Evolutionary conservation across 148 eudicot species (phyloP).

Genomic region (Amaranthus hypochondriacus): DNA sequence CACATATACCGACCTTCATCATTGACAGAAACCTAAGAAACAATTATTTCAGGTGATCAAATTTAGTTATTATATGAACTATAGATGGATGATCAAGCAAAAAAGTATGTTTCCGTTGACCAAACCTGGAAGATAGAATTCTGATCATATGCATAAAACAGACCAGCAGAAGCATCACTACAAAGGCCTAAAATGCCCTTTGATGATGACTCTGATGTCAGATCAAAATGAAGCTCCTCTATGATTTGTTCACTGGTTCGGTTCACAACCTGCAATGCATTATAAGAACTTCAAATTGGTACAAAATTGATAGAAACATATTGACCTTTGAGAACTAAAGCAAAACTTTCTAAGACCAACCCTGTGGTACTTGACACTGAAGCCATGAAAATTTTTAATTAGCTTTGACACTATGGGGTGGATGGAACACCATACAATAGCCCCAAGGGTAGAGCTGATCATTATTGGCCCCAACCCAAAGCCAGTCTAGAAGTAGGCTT

Average conservation of each 20-base stretch:
- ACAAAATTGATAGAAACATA: not conserved
- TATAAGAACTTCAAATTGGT: not conserved
- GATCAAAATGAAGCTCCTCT: conserved; percentile 92
- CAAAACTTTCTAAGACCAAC: not conserved
- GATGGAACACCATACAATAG: conserved; percentile 5
- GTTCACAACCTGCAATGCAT: conserved; percentile 68
- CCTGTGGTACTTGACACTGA: not conserved
- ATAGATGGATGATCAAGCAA: not conserved
- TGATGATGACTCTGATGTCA: conserved; percentile 66
- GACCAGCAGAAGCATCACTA: conserved; percentile 96
- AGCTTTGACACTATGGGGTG: conserved; percentile 1
- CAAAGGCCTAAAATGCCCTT: conserved; percentile 82
- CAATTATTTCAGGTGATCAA: conserved; percentile 18
- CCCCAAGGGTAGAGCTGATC: too few species aligned
- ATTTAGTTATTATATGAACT: conserved; percentile 9
- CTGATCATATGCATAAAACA: conserved; percentile 92
- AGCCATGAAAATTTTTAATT: not conserved
- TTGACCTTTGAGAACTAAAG: not conserved
- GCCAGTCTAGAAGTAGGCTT: too few species aligned
- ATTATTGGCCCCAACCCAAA: too few species aligned
- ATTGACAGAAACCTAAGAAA: conserved; percentile 76
- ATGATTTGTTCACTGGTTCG: conserved; percentile 90
- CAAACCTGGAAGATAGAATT: conserved; percentile 87
- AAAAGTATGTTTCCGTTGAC: conserved; percentile 8
- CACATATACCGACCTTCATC: conserved; percentile 99